These are phyloP conservation scores for Penicillium sp. DNA, from an alignment of 2,329 filamentous ascomycete species.

Conservation along the genomic window DNA sequence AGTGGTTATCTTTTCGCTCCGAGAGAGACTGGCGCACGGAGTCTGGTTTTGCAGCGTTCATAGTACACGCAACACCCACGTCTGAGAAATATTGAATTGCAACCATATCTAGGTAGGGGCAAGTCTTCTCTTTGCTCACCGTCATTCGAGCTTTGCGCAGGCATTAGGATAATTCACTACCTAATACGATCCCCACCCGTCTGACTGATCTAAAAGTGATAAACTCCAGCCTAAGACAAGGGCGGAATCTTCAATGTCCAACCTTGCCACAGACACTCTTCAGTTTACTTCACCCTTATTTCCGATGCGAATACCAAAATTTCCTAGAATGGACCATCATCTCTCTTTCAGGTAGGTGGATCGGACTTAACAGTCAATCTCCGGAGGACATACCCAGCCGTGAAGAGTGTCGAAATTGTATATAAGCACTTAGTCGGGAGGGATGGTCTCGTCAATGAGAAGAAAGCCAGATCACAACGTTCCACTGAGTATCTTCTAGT, in stretches of 20 bases:
- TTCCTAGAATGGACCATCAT: neutral
- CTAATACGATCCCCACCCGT: too few species aligned
- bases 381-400: neutral
- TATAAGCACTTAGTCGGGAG: neutral
- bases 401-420: neutral
- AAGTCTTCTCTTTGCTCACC: too few species aligned
- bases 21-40: neutral
- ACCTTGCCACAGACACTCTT: too few species aligned
- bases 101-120: neutral
- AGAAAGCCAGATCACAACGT: neutral
- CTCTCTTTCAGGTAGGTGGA: neutral
- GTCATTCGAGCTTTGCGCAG: too few species aligned
- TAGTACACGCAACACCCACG: neutral
- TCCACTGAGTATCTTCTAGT: neutral
- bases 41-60: neutral
- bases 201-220: too few species aligned
- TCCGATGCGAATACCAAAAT: neutral
- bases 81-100: neutral
- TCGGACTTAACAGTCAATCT: neutral
- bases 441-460: neutral
- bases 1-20: neutral
- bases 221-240: too few species aligned
- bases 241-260: too few species aligned
- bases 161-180: too few species aligned
- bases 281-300: neutral